Evolutionary conservation across 805 yeast genomes (phyloP), one percentile per base, ranked within the genome.

Genomic region (Candida piceae): DNA sequence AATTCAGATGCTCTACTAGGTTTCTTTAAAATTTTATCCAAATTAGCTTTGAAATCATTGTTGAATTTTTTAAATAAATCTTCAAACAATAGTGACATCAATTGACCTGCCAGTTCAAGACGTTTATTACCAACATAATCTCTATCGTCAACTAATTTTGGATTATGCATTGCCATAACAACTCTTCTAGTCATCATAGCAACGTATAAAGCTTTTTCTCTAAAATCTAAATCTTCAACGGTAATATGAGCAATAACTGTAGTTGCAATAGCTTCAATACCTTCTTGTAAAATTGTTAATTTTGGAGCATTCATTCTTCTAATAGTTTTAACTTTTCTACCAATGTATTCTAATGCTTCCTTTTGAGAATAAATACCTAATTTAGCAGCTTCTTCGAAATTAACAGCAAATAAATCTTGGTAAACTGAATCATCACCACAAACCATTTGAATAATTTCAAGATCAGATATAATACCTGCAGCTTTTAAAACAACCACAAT

Each of bases 61-160:
- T 93, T 93, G 67, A 93, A 93, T 55, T 93, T 93, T 58, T 93
- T 93, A 72, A 93, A 93, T 63, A 93, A 74, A 75, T 93, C 98
- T 67, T 93, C 98, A 60, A 93, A 93, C 44, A 93, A 65, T 46
- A 93, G 69, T 6, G 97, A 87, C 86, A 93, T 85, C 57, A 93
- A 72, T 63, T 93, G 98, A 40, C 98, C 98, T 1, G 98, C 98
- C 56, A 93, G 69, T 65, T 93, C 98, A 47, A 93, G 70, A 64
- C 98, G 84, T 62, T 93, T 93, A 65, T 90, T 90, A 69, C 98
- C 98, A 31, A 93, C 97, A 56, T 93, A 93, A 67, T 93, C 98
- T 63, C 97, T 79, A 63, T 93, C 98, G 55, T 93, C 98, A n/a
- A 93, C 95, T 81, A 87, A 80, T 48, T 80, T 79, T 7, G 97